Conservation (phyloP, 108 stramenopile species). For the Nannochloropsis oceanica region DNA sequence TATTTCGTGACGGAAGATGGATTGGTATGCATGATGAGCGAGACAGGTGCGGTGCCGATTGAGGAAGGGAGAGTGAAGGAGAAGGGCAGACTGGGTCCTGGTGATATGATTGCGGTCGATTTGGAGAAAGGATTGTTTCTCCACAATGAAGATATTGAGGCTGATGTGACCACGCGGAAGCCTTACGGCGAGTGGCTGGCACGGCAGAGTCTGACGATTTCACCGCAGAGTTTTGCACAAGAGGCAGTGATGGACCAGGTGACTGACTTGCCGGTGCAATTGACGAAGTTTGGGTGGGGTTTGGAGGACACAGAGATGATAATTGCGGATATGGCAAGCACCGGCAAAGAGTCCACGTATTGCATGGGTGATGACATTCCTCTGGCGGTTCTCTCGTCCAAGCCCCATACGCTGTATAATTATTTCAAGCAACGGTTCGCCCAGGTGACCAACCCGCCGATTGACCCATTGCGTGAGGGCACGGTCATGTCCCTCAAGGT, state of each 20-base stretch:
- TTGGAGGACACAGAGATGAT: slow-evolving; percentile 32
- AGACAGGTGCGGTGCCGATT: slow-evolving; percentile 81
- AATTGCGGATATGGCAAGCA: slow-evolving; percentile 26
- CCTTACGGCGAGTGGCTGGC: slow-evolving; percentile 81
- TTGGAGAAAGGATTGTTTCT: slow-evolving; percentile 79
- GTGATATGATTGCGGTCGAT: slow-evolving; percentile 94
- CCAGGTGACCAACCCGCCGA: slow-evolving; percentile 95
- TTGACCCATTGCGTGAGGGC: slow-evolving; percentile 93
- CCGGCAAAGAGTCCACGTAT: slow-evolving; percentile 69
- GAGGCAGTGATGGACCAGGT: background rate
- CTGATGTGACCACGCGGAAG: slow-evolving; percentile 57
- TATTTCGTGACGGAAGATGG: slow-evolving; percentile 93
- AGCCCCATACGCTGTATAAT: slow-evolving; percentile 76
- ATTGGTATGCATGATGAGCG: slow-evolving; percentile 76
- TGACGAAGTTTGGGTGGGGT: slow-evolving; percentile 28
- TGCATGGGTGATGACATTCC: slow-evolving; percentile 97
- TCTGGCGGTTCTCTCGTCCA: slow-evolving; percentile 77
- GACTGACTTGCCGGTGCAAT: background rate
- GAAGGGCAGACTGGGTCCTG: slow-evolving; percentile 89
- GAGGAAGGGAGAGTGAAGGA: slow-evolving; percentile 62
- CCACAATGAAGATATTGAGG: slow-evolving; percentile 90
- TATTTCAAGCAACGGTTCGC: slow-evolving; percentile 99
- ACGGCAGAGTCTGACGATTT: background rate
- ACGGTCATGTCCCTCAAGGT: slow-evolving; percentile 94
- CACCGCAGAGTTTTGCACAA: background rate